Evolutionary conservation across 2,329 filamentous ascomycete genomes (phyloP).

Genomic region (Aspergillus latus): DNA sequence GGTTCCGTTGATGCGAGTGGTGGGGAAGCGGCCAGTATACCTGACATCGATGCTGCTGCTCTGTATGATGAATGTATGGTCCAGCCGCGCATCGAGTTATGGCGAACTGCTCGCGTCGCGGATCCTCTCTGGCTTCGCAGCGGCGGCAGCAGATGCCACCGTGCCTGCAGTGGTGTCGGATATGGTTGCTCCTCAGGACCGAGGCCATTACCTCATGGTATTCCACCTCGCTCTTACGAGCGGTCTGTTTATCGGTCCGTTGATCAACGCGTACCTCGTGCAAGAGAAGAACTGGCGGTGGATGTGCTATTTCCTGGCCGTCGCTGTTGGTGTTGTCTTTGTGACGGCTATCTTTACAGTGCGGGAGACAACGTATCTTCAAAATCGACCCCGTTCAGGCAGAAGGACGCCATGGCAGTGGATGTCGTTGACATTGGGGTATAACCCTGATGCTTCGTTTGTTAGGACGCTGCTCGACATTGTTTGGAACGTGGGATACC

Average conservation of each 20-base stretch:
- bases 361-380: constrained; percentile 25
- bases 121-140: constrained; percentile 29
- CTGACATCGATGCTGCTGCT: constrained; percentile 34
- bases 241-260: constrained; percentile 40
- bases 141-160: constrained; percentile 35
- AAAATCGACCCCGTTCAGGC: not conserved
- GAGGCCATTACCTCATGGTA: constrained; percentile 41
- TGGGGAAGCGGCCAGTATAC: constrained; percentile 42
- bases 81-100: constrained; percentile 27
- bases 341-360: constrained; percentile 22
- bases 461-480: constrained; percentile 25
- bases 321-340: constrained; percentile 24
- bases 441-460: constrained; percentile 27
- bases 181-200: constrained; percentile 35
- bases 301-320: constrained; percentile 30
- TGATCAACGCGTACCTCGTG: constrained; percentile 32
- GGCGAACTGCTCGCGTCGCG: constrained; percentile 28
- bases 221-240: constrained; percentile 38
- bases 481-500: constrained; percentile 25
- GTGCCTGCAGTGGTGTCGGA: constrained; percentile 31
- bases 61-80: constrained; percentile 39
- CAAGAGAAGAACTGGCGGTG: constrained; percentile 26
- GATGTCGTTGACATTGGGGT: constrained; percentile 26
- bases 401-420: constrained; percentile 20
- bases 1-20: constrained; percentile 27